A percentile compares a stretch with the other conserved stretches of the same genome.
phyloP scores from a whole-genome alignment of 129 eudicot species.

The Escallonia herrerae region DNA sequence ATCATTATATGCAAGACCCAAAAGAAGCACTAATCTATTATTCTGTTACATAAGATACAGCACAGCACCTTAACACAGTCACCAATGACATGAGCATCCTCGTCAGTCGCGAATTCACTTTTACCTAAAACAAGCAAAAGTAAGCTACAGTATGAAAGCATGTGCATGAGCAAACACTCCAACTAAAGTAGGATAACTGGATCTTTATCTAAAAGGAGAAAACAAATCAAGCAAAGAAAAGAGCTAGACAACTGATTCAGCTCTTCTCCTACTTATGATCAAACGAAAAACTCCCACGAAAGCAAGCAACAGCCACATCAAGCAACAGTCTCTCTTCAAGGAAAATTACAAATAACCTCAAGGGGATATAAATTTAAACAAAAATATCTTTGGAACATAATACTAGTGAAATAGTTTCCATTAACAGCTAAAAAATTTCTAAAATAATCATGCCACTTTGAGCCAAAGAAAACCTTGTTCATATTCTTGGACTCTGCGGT shows the following conservation, averaged over 20 bases:
- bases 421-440: neutral
- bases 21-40: neutral
- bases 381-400: too few species aligned
- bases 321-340: too few species aligned
- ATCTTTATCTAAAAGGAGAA: neutral
- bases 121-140: constrained; percentile 45
- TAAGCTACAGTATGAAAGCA: constrained; percentile 15
- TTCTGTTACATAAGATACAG: neutral
- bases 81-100: constrained; percentile 97
- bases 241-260: neutral
- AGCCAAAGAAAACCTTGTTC: constrained; percentile 59
- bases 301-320: neutral
- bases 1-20: neutral
- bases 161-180: too few species aligned
- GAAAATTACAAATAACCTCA: neutral
- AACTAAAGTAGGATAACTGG: too few species aligned
- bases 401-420: too few species aligned
- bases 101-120: constrained; percentile 72
- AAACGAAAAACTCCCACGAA: neutral
- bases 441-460: neutral
- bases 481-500: constrained; percentile 86
- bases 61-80: constrained; percentile 88
- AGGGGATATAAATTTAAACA: neutral
- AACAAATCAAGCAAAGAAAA: neutral
- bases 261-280: neutral